Evolutionary conservation across 805 yeast species (phyloP).

Genomic region (Nakazawaea populi): DNA sequence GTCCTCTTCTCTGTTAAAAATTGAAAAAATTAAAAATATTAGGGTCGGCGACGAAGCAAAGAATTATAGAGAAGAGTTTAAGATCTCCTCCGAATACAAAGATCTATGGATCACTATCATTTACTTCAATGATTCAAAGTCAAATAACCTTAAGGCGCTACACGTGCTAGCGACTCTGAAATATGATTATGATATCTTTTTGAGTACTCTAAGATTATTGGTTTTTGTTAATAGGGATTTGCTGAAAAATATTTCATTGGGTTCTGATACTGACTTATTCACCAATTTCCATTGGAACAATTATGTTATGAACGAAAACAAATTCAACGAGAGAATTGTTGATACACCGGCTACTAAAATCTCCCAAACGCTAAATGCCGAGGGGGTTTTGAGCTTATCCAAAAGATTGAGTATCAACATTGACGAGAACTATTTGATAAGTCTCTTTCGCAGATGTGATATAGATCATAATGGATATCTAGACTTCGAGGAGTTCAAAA

Average conservation of each 20-base stretch:
- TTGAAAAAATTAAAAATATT: slow-evolving; percentile 62
- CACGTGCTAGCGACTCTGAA: slow-evolving; percentile 64
- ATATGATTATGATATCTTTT: slow-evolving; percentile 47
- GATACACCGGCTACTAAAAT: slow-evolving; percentile 19
- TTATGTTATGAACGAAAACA: slow-evolving; percentile 28
- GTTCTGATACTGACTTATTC: slow-evolving; percentile 28
- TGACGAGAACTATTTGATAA: slow-evolving; percentile 41
- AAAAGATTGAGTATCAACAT: slow-evolving; percentile 68
- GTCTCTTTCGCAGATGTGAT: slow-evolving; percentile 52
- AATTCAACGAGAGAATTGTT: slow-evolving; percentile 21
- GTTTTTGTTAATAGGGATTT: slow-evolving; percentile 53
- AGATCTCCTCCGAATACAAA: slow-evolving; percentile 59
- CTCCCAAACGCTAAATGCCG: slow-evolving; percentile 45
- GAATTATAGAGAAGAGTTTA: slow-evolving; percentile 82
- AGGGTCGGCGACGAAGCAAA: slow-evolving; percentile 66
- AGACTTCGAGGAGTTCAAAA: slow-evolving; percentile 68
- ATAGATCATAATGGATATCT: slow-evolving; percentile 42
- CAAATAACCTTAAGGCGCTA: slow-evolving; percentile 64
- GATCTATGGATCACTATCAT: slow-evolving; percentile 77
- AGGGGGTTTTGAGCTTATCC: slow-evolving; percentile 63
- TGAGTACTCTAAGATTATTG: slow-evolving; percentile 49
- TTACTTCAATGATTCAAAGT: slow-evolving; percentile 52
- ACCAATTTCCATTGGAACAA: slow-evolving; percentile 62
- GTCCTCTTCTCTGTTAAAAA: slow-evolving; percentile 34
- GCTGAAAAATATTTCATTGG: slow-evolving; percentile 53